Evolutionary conservation across 352 stramenopile genomes (phyloP), one percentile per base, ranked within the genome.

Genomic region (Hyaloperonospora brassicae): DNA sequence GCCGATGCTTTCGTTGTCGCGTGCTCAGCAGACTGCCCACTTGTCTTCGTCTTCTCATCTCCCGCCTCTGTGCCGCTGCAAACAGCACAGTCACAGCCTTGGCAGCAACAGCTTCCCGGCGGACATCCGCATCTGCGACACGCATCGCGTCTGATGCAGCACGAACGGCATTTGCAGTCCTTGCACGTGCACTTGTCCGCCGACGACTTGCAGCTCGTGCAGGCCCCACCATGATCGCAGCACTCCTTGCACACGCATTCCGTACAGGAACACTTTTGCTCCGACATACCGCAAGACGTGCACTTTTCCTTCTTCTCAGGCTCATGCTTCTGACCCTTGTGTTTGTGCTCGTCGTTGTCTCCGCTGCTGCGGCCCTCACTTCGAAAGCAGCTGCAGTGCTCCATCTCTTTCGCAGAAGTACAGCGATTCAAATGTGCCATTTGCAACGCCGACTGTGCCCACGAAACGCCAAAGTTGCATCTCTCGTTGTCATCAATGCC

Each of bases 371-470:
- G 76, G 53, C 52, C 67, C 49, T 54, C 44, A 30, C 68, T 66
- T 23, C 49, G 56, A 22, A 24, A 45, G 22, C 61, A 68, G 38
- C 17, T 40, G 40, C 61, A 87, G 25, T 71, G 41, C 38, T 78
- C 77, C 5, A 47, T 21, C 53, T 71, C 59, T 40, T 75, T 55
- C n/a, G 56, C 17, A 4, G 64, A 55, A 0, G 55, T 67, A 30
- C 43, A 65, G 17, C 72, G 75, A 60, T 86, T 86, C 21, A 98
- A 61, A 41, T 93, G 70, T 7, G 92, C 95, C 88, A 98, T 97
- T 71, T 89, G 70, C 17, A 89, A 52, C 25, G 76, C 79, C 22
- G 78, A 82, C 42, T 86, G 72, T 0, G 79, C 79, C 74, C 72
- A 87, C 31, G 76, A 59, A 1, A 84, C 70, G 3, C 73, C 78